Evolutionary conservation across 2,329 filamentous ascomycete genomes (phyloP).

Genomic region (Dothideomycetes sp.): DNA sequence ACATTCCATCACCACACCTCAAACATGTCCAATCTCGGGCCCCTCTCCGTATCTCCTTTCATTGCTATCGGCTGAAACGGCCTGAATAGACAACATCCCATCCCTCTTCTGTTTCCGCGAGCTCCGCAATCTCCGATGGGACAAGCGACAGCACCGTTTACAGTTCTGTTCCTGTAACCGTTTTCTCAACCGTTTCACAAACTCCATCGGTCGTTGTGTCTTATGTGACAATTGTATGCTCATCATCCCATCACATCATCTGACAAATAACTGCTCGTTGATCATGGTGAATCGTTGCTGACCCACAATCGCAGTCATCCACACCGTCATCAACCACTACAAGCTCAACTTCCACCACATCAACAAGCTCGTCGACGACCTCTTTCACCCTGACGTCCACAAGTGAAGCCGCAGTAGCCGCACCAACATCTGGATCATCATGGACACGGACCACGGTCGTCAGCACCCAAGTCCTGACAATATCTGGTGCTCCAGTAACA

Average conservation of each 20-base stretch:
- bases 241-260: constrained; percentile 14
- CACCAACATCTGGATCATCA: constrained; percentile 10
- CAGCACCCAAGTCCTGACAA: constrained; percentile 28
- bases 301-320: constrained; percentile 6
- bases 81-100: constrained; percentile 6
- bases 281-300: not conserved
- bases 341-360: constrained; percentile 12
- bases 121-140: not conserved
- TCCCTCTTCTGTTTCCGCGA: constrained; percentile 5
- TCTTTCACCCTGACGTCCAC: constrained; percentile 1
- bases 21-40: too few species aligned
- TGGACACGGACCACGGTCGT: constrained; percentile 20
- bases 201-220: constrained; percentile 15
- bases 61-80: constrained; percentile 3
- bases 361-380: constrained; percentile 8
- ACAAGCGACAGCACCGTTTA: constrained; percentile 6
- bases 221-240: constrained; percentile 19
- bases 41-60: not conserved
- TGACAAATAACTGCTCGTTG: not conserved
- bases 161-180: constrained; percentile 10
- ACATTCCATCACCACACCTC: too few species aligned
- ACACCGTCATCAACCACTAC: constrained; percentile 8
- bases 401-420: constrained; percentile 10
- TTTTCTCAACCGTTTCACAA: constrained; percentile 15
- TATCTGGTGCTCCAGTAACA: constrained; percentile 31